Evolutionary conservation across 2,329 filamentous ascomycete species (phyloP).

Genomic region (Ustilaginoidea virens): DNA sequence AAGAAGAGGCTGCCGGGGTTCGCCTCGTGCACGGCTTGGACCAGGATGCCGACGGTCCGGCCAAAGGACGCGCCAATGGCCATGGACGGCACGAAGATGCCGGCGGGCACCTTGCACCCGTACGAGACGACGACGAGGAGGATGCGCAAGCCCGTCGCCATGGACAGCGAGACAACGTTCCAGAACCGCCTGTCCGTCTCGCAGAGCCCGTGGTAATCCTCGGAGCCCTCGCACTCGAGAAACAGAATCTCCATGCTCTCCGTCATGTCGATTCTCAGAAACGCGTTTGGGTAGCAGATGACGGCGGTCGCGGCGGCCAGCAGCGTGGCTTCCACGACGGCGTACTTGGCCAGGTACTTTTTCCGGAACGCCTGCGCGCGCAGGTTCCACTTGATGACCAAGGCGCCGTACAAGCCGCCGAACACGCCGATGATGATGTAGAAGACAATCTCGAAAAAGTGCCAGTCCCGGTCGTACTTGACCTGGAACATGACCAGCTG

Average conservation of each 20-base stretch:
- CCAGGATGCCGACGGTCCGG: slow-evolving; percentile 82
- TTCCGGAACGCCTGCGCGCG: slow-evolving; percentile 85
- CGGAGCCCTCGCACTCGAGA: slow-evolving; percentile 74
- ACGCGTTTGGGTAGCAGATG: slow-evolving; percentile 94
- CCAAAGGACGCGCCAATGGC: slow-evolving; percentile 91
- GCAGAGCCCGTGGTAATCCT: slow-evolving; percentile 84
- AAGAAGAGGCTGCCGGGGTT: slow-evolving; percentile 78
- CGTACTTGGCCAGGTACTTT: slow-evolving; percentile 72
- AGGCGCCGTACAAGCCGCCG: slow-evolving; percentile 85
- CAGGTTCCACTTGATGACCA: slow-evolving; percentile 97
- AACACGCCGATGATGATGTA: slow-evolving; percentile 87
- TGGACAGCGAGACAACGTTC: slow-evolving; percentile 62
- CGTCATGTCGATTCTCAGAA: slow-evolving; percentile 94
- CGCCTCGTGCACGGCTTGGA: slow-evolving; percentile 74
- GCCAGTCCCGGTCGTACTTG: slow-evolving; percentile 88
- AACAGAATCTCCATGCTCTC: slow-evolving; percentile 99
- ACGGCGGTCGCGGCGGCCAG: slow-evolving; percentile 73
- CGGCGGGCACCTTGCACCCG: slow-evolving; percentile 92
- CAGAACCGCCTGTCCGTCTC: slow-evolving; percentile 58
- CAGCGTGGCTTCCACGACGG: slow-evolving; percentile 72
- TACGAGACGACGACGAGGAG: slow-evolving; percentile 91
- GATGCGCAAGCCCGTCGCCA: slow-evolving; percentile 68
- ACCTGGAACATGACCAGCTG: slow-evolving; percentile 99
- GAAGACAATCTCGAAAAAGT: slow-evolving; percentile 91
- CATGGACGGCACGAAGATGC: slow-evolving; percentile 98